A percentile compares a stretch with the other conserved stretches of the same genome.
Evolutionary conservation across 2,329 filamentous ascomycete genomes (phyloP).

Genomic region (Leptographium galeiforme): DNA sequence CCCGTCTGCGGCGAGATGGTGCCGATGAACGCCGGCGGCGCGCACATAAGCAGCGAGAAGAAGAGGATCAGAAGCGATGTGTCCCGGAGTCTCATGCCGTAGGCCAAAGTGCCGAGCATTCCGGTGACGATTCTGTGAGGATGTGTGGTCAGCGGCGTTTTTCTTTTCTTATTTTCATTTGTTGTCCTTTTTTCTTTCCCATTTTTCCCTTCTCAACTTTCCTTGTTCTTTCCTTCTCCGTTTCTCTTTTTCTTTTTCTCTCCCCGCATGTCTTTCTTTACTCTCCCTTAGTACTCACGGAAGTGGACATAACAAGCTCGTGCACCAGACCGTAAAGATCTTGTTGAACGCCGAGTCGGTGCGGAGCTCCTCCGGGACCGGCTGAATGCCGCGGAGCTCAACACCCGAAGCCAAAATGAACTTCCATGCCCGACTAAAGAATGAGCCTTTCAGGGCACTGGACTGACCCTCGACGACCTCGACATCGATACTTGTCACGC

Average conservation of each 20-base stretch:
- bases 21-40: slow-evolving; percentile 41
- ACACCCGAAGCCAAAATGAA: slow-evolving; percentile 11
- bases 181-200: no score
- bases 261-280: not conserved
- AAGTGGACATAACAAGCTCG: slow-evolving; percentile 32
- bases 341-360: slow-evolving; percentile 27
- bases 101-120: slow-evolving; percentile 45
- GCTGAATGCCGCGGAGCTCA: slow-evolving; percentile 30
- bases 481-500: not conserved
- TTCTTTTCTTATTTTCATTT: no score
- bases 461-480: not conserved
- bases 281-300: slow-evolving; percentile 18
- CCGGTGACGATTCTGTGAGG: slow-evolving; percentile 39
- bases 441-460: not conserved
- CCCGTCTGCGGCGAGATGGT: slow-evolving; percentile 48
- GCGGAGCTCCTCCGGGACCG: slow-evolving; percentile 27
- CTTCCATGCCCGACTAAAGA: not conserved
- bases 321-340: slow-evolving; percentile 34
- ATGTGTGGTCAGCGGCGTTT: not conserved
- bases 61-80: slow-evolving; percentile 47
- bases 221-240: no score
- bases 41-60: slow-evolving; percentile 42
- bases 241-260: no score
- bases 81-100: slow-evolving; percentile 28
- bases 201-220: no score